A percentile compares a stretch with the other conserved stretches of the same genome.
These are phyloP conservation scores for Cymbidium sinense DNA, from an alignment of 106 monocot genomes.

Conservation along the genomic window DNA sequence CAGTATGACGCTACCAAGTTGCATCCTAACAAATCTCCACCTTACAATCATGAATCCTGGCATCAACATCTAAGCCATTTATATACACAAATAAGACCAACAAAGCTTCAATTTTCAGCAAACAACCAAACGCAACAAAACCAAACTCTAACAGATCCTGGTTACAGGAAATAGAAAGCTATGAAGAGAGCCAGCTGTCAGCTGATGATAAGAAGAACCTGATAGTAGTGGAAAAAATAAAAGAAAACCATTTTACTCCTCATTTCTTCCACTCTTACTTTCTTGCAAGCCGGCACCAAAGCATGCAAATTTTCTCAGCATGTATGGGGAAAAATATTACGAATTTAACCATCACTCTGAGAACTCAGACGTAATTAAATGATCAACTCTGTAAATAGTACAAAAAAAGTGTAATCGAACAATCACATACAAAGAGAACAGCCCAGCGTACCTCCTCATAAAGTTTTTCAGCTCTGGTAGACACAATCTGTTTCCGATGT, in stretches of 20 bases:
- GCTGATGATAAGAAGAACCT: no score
- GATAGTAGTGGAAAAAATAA: no score
- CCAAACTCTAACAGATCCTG: no score
- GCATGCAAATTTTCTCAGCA: background rate
- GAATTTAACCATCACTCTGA: background rate
- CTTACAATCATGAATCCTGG: constrained; percentile 1
- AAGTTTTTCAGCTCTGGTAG: constrained; percentile 55
- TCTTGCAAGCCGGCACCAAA: background rate
- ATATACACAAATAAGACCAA: background rate
- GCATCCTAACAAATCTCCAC: background rate
- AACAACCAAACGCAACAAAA: background rate
- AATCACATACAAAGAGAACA: background rate
- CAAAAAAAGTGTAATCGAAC: background rate
- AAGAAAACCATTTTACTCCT: background rate
- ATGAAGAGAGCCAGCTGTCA: no score
- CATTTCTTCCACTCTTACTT: background rate
- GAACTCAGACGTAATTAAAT: background rate
- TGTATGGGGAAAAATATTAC: background rate
- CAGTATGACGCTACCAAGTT: background rate
- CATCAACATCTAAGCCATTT: background rate
- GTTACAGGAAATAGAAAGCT: no score
- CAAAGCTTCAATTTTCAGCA: background rate
- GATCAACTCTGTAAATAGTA: background rate
- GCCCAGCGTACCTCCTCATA: constrained; percentile 49
- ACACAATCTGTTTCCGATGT: constrained; percentile 18